These are phyloP conservation scores for Erythrophleum ivorense DNA, from an alignment of 331 rosid genomes.

Conservation along the genomic window DNA sequence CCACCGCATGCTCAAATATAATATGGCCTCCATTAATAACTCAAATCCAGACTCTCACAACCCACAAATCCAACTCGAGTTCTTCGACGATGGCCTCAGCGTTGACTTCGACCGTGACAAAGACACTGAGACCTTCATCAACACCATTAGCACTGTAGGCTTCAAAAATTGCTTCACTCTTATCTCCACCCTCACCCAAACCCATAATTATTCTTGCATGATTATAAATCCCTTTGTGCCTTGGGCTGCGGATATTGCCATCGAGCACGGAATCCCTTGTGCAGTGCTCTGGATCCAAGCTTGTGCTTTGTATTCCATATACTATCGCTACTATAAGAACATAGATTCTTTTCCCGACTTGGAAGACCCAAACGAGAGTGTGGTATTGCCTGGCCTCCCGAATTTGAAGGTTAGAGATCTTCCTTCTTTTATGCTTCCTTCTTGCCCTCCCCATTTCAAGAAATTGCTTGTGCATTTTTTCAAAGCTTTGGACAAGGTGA, in stretches of 20 bases:
- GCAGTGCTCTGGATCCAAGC: conserved; percentile 60
- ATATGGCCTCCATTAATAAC: neutral
- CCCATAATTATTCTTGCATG: conserved; percentile 38
- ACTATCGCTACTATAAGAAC: conserved; percentile 39
- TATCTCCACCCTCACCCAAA: conserved; percentile 18
- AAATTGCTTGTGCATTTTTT: neutral
- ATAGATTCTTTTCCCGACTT: conserved; percentile 30
- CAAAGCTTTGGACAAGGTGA: conserved; percentile 34
- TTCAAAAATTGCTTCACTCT: conserved; percentile 44
- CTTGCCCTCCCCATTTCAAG: conserved; percentile 6
- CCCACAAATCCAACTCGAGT: conserved; percentile 37
- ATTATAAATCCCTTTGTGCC: conserved; percentile 50
- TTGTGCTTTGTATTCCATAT: conserved; percentile 49
- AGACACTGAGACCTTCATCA: neutral
- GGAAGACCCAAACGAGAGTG: conserved; percentile 26
- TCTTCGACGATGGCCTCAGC: conserved; percentile 61
- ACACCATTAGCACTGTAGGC: conserved; percentile 34
- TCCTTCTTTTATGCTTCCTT: conserved; percentile 51
- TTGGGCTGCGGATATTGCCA: conserved; percentile 38
- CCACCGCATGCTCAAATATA: conserved; percentile 35
- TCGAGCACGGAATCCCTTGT: conserved; percentile 39
- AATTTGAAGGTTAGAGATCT: conserved; percentile 40
- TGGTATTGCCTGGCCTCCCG: conserved; percentile 50
- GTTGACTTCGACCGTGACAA: conserved; percentile 45
- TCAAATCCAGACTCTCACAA: neutral